Evolutionary conservation across 2,329 filamentous ascomycete species (phyloP), one percentile per base, ranked within the genome.

Genomic region (Cercospora brassicicola): DNA sequence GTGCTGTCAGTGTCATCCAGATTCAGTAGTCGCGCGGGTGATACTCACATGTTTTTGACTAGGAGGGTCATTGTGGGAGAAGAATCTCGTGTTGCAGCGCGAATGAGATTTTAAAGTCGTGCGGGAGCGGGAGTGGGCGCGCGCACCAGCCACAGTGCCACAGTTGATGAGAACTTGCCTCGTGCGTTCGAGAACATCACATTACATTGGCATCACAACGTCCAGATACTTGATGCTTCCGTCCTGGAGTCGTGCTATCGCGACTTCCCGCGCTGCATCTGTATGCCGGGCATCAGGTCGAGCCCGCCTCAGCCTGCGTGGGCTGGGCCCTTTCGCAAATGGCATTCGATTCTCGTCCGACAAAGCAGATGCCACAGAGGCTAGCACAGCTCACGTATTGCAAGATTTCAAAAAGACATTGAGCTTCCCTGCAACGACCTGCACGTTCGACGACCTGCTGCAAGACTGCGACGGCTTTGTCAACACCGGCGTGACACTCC

Each of bases 41-140:
- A 13, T 69, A 88, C 93, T 88, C 86, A 97, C 94, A 85, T 92
- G 88, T 90, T 89, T 91, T 96, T 96, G 96, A 97, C 94, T 92
- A 93, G 93, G 94, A 97, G 96, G 93, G 94, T 94, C 87, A 89
- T 90, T 87, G 89, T 82, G 78, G 79, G 79, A 86, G 85, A 81
- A 82, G 81, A 81, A 75, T 79, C 73, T 79, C 74, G 73, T 69
- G 55, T 55, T 26, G 62, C 42, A 60, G 51, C 62, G 36, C 23
- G 62, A 59, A 59, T 48, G 55, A 55, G 68, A 68, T 59, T 62
- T 62, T 55, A 51, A 23, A 26, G 39, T 51, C 18, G 55, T 59
- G 63, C 53, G 62, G 48, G 31, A 28, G 33, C 48, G 30, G 48
- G 13, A 30, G 51, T 7, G 18, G 15, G 30, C 20, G 51, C 18